Evolutionary conservation across 495 filamentous ascomycete species (phyloP).

Genomic region (Penicillium cosmopolitanum): DNA sequence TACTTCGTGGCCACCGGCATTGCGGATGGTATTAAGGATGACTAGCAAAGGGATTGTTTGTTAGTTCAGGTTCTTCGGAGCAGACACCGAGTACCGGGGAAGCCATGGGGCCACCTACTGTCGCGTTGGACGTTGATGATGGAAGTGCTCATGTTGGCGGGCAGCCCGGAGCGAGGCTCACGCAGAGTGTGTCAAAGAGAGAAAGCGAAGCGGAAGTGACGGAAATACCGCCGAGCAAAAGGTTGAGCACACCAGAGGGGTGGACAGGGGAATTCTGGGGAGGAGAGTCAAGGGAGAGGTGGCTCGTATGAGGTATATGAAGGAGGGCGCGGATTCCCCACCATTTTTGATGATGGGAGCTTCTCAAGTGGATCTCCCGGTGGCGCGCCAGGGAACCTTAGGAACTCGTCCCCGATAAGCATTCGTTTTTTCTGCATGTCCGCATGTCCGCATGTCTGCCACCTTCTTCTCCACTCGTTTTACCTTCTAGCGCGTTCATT

Average conservation of each 20-base stretch:
- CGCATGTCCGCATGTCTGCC: slow-evolving; percentile 6
- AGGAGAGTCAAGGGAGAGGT: slow-evolving; percentile 11
- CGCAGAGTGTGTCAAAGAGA: slow-evolving; percentile 4
- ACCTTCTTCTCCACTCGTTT: too few relatives aligned
- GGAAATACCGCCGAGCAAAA: slow-evolving; percentile 2
- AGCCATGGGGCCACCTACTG: slow-evolving; percentile 38
- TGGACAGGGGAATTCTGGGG: background rate
- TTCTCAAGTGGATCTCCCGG: slow-evolving; percentile 34
- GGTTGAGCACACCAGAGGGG: background rate
- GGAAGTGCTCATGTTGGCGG: slow-evolving; percentile 53
- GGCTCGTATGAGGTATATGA: slow-evolving; percentile 35
- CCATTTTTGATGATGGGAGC: slow-evolving; percentile 24
- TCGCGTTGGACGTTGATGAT: slow-evolving; percentile 56
- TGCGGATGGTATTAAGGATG: slow-evolving; percentile 61
- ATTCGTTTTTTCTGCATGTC: slow-evolving; percentile 16
- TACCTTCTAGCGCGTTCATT: too few relatives aligned
- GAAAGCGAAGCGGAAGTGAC: slow-evolving; percentile 7
- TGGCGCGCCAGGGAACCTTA: slow-evolving; percentile 27
- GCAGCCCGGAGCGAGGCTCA: slow-evolving; percentile 31
- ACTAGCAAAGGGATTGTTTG: slow-evolving; percentile 38
- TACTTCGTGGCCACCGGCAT: slow-evolving; percentile 64
- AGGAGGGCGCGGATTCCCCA: slow-evolving; percentile 36
- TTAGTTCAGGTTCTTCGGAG: slow-evolving; percentile 14
- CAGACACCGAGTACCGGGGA: slow-evolving; percentile 2
- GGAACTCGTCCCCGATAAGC: slow-evolving; percentile 28